Conservation (phyloP, 1,284 basidiomycete species). For the Rhodotorula glutinis region DNA sequence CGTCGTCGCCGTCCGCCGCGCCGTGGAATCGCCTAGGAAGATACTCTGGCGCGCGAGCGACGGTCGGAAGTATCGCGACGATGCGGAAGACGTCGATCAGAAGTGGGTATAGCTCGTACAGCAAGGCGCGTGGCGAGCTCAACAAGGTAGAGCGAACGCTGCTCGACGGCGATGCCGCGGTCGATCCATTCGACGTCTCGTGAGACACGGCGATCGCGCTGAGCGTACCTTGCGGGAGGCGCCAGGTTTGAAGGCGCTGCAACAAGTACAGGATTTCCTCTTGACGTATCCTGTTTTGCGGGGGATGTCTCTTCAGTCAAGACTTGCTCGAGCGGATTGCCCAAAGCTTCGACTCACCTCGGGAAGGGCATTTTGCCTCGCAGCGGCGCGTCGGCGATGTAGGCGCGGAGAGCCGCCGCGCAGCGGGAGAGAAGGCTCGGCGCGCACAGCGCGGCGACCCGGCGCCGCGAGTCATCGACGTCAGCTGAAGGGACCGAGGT, state of each 20-base stretch:
- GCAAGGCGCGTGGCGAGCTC: slow-evolving; percentile 68
- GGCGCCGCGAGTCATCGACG: slow-evolving; percentile 58
- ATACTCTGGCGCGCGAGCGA: slow-evolving; percentile 19
- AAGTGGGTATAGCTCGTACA: slow-evolving; percentile 77
- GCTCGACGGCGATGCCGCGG: background rate
- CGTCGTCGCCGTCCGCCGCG: background rate
- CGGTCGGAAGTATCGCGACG: slow-evolving; percentile 2
- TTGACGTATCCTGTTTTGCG: slow-evolving; percentile 65
- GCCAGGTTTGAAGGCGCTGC: slow-evolving; percentile 65
- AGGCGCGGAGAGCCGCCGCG: slow-evolving; percentile 63
- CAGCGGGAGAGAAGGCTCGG: slow-evolving; percentile 72
- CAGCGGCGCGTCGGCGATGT: slow-evolving; percentile 74
- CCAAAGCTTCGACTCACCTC: slow-evolving; percentile 54
- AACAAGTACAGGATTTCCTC: slow-evolving; percentile 85
- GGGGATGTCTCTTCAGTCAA: no score
- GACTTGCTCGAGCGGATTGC: background rate
- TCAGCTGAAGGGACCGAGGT: slow-evolving; percentile 52
- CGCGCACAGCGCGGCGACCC: slow-evolving; percentile 67
- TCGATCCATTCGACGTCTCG: slow-evolving; percentile 49
- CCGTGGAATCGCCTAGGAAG: slow-evolving; percentile 3
- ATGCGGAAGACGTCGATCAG: slow-evolving; percentile 62
- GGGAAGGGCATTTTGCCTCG: slow-evolving; percentile 80
- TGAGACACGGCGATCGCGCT: slow-evolving; percentile 63
- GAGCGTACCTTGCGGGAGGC: slow-evolving; percentile 67
- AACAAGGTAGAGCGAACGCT: slow-evolving; percentile 63